Base-by-base conservation (phyloP, 345 rosid species). In the Linum trigynum region DNA sequence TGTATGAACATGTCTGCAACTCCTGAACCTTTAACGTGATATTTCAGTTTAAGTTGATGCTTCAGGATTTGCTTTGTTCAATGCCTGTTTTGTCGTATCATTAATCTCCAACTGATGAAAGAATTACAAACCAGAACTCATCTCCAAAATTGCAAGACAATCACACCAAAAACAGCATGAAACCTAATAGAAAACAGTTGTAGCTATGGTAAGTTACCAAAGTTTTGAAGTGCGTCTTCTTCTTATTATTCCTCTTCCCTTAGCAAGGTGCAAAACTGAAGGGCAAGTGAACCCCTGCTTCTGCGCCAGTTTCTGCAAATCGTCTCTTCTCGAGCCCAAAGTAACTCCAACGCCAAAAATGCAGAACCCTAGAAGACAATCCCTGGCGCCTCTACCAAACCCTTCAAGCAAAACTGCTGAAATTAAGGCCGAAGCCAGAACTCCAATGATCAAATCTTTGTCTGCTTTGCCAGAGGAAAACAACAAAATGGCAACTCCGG, bases 311-410 rank as follows among this genome's bases (percentile, higher is more conserved):
- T 67, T 80, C 61, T 59, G 67, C 67, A 69, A 32, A 41, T 53
- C 69, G 55, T 70, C 70, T 57, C 72, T 75, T 40, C 51, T 78
- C 48, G 62, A 43, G 12, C 76, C 75, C 68, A 74, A 61, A 71
- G 68, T 59, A 65, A 79, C 55, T 64, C 79, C 50, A 43, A 60
- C 65, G 38, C 79, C 80, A 59, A 76, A 67, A 65, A 72, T 69
- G 63, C 73, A 79, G 15, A 69, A 7, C 36, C 83, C 80, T 62
- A 78, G 66, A 32, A 78, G 15, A 75, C 74, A 73, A 80, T 67
- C 62, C 73, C 70, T 77, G 38, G 68, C 5, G 37, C 73, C 70
- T 62, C 58, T 77, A 56, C 39, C 67, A 56, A 62, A 63, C 38
- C 57, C 43, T 43, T 59, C 72, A 7, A 73, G 35, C 50, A 74